phyloP scores from a whole-genome alignment of 352 stramenopile species.

The Phytophthora macrochlamydospora region DNA sequence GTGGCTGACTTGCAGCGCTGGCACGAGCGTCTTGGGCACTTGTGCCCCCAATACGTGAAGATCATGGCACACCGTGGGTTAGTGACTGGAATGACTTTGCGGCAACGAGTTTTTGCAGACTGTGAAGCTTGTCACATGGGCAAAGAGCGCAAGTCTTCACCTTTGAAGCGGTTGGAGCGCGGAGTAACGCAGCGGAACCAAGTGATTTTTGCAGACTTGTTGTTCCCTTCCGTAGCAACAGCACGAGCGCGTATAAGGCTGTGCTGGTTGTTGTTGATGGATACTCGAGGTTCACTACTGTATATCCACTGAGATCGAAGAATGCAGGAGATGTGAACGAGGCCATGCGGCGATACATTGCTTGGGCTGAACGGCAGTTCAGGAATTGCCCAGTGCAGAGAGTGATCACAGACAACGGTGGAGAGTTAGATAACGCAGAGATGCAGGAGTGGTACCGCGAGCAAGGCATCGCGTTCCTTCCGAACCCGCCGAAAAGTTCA shows the following conservation, averaged over 20 bases:
- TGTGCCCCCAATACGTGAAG: slow-evolving; percentile 11
- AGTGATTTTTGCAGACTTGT: slow-evolving; percentile 3
- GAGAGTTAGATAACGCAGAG: no score
- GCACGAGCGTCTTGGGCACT: slow-evolving; percentile 7
- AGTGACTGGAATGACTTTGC: neutral
- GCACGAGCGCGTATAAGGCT: neutral
- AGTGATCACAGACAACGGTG: no score
- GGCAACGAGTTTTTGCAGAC: neutral
- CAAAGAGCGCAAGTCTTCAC: slow-evolving; percentile 6
- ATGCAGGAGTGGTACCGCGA: no score
- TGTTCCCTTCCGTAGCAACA: slow-evolving; percentile 1
- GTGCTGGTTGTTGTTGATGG: slow-evolving; percentile 9
- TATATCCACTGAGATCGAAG: slow-evolving; percentile 16
- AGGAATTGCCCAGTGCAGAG: no score
- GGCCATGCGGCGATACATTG: no score
- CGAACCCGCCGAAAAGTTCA: no score
- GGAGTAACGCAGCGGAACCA: slow-evolving; percentile 7
- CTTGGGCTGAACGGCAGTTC: no score
- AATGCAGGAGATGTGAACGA: no score
- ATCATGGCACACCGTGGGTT: slow-evolving; percentile 1
- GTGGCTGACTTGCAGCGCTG: slow-evolving; percentile 5
- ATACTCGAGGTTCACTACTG: slow-evolving; percentile 5
- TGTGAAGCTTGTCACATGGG: slow-evolving; percentile 6
- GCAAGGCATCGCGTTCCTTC: no score
- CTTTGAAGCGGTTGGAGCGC: neutral